These are phyloP conservation scores for Fomitopsis betulina DNA, from an alignment of 1,284 basidiomycete species.

Conservation along the genomic window DNA sequence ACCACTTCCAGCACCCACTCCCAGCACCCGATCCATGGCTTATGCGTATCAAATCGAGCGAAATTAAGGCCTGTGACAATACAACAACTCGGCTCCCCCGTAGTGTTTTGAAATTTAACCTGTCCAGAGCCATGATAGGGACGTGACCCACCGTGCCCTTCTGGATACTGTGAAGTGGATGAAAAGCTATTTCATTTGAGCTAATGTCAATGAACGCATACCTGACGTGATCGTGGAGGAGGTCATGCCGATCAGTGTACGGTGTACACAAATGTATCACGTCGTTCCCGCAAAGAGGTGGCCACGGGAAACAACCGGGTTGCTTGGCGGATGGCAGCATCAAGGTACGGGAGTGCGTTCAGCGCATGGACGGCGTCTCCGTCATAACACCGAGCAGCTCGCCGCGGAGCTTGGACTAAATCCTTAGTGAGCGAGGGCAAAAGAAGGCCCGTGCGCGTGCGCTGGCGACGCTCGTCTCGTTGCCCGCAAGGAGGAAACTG, in stretches of 20 bases:
- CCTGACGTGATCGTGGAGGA: conserved; percentile 21
- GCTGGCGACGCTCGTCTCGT: conserved; percentile 56
- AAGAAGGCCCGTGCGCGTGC: conserved; percentile 63
- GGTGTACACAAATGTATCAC: conserved; percentile 27
- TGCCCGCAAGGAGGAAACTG: conserved; percentile 60
- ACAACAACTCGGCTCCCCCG: no score
- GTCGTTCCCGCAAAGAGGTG: conserved; percentile 45
- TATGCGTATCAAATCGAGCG: not conserved
- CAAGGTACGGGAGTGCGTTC: conserved; percentile 56
- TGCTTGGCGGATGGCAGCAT: conserved; percentile 66
- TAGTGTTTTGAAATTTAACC: no score
- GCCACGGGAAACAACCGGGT: conserved; percentile 55
- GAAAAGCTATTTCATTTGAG: no score
- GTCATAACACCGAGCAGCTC: conserved; percentile 49
- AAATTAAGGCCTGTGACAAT: no score
- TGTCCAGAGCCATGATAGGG: no score
- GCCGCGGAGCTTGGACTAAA: conserved; percentile 64
- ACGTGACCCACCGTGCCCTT: no score
- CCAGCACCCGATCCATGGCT: conserved; percentile 42
- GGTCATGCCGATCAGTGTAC: conserved; percentile 23
- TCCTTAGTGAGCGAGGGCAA: conserved; percentile 51
- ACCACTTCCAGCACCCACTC: conserved; percentile 38
- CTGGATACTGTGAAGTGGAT: no score
- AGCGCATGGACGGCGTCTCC: conserved; percentile 41
- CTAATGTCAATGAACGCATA: not conserved